phyloP scores from a whole-genome alignment of 2,329 filamentous ascomycete species.

The Aspergillus novofumigatus region DNA sequence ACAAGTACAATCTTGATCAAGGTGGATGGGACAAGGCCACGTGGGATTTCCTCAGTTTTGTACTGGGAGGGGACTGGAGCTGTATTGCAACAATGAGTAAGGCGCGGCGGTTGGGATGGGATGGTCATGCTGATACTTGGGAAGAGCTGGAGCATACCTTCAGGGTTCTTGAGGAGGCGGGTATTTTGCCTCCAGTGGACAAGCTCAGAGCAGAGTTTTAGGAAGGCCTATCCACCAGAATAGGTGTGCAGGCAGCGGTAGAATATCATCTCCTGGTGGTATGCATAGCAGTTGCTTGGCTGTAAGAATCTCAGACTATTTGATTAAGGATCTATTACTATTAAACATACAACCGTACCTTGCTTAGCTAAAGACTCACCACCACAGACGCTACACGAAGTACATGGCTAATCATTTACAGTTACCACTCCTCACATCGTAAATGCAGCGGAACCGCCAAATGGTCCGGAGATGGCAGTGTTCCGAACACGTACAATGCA shows the following conservation, averaged over 20 bases:
- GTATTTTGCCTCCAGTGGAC: slow-evolving; percentile 19
- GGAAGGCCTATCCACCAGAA: neutral
- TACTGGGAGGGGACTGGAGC: slow-evolving; percentile 35
- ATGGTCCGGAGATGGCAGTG: slow-evolving; percentile 58
- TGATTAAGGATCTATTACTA: too few species aligned
- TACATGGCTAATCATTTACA: neutral
- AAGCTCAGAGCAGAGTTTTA: neutral
- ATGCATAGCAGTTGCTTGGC: too few species aligned
- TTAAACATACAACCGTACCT: too few species aligned
- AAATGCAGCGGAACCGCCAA: slow-evolving; percentile 64
- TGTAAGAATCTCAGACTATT: too few species aligned
- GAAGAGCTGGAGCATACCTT: slow-evolving; percentile 36
- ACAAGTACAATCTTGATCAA: slow-evolving; percentile 34
- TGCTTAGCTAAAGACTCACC: too few species aligned
- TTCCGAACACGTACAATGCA: slow-evolving; percentile 65
- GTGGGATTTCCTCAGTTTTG: slow-evolving; percentile 43
- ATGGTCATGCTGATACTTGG: slow-evolving; percentile 38
- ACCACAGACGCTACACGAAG: too few species aligned
- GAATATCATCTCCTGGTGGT: too few species aligned
- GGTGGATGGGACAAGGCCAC: slow-evolving; percentile 43
- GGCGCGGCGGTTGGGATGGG: slow-evolving; percentile 44
- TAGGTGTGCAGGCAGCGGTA: neutral
- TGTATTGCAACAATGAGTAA: slow-evolving; percentile 40
- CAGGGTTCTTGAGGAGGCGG: slow-evolving; percentile 23
- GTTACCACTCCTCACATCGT: slow-evolving; percentile 43